Evolutionary conservation across 163 green algal genomes (phyloP).

Genomic region (Trebouxiophyceae sp.): DNA sequence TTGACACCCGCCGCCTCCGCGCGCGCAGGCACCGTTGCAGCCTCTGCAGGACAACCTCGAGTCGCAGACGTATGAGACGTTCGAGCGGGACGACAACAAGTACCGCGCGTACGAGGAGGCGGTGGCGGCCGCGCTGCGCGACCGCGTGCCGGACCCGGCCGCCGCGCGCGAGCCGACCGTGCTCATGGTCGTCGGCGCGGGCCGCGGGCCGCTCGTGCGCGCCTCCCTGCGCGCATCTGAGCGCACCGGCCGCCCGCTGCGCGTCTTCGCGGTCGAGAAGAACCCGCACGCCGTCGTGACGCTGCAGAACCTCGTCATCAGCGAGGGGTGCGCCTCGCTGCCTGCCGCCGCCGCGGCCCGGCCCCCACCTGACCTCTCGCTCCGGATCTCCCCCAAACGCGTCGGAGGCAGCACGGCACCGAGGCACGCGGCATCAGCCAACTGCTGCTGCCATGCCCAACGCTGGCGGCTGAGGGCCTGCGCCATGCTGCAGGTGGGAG

Average conservation of each 20-base stretch:
- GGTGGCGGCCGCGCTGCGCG: slow-evolving; percentile 52
- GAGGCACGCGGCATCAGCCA: no score
- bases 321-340: slow-evolving; percentile 27
- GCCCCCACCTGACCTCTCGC: no score
- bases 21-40: slow-evolving; percentile 84
- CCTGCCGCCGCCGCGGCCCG: no score
- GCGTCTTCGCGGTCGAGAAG: slow-evolving; percentile 96
- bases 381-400: no score
- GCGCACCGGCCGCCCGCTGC: slow-evolving; percentile 17
- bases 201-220: slow-evolving; percentile 83
- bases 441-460: no score
- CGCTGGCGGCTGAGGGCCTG: no score
- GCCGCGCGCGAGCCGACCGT: slow-evolving; percentile 9
- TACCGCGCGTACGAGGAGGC: slow-evolving; percentile 86
- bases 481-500: slow-evolving; percentile 57
- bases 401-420: no score
- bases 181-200: slow-evolving; percentile 93
- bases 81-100: slow-evolving; percentile 90
- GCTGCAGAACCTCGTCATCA: slow-evolving; percentile 41
- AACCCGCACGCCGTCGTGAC: slow-evolving; percentile 92
- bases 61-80: slow-evolving; percentile 92
- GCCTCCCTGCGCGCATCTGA: slow-evolving; percentile 65
- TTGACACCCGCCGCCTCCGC: no score
- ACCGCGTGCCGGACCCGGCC: slow-evolving; percentile 13
- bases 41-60: slow-evolving; percentile 97